Conservation (phyloP, 352 stramenopile genomes). For the Pythium folliculosum region DNA sequence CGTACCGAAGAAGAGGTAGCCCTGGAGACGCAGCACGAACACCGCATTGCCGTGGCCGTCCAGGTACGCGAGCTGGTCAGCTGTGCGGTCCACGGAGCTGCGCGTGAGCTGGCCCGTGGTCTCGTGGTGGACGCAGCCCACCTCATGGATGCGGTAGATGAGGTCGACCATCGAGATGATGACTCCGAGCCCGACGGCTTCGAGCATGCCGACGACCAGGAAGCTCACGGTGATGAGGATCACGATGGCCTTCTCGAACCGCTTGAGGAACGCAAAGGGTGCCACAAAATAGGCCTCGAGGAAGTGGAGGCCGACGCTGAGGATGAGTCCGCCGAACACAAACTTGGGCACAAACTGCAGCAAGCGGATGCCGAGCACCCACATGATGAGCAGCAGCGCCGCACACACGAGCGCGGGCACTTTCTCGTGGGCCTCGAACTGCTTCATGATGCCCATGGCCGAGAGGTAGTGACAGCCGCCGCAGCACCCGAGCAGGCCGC, state of each 20-base stretch:
- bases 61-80: conserved; percentile 57
- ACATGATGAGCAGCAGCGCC: conserved; percentile 53
- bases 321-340: conserved; percentile 73
- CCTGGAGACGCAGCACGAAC: conserved; percentile 75
- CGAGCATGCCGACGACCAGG: conserved; percentile 70
- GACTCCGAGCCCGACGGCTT: conserved; percentile 69
- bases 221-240: conserved; percentile 73
- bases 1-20: conserved; percentile 83
- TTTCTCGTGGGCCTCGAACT: conserved; percentile 80
- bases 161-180: conserved; percentile 83
- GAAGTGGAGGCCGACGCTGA: conserved; percentile 80
- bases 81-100: conserved; percentile 68
- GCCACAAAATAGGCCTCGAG: conserved; percentile 76
- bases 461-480: conserved; percentile 82
- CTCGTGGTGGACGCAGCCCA: conserved; percentile 79
- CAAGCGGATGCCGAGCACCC: conserved; percentile 62
- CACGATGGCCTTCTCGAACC: conserved; percentile 61
- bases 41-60: conserved; percentile 57
- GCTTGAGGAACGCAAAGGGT: conserved; percentile 74
- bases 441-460: conserved; percentile 85
- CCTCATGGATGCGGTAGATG: conserved; percentile 76
- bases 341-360: conserved; percentile 83
- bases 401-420: conserved; percentile 73
- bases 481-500: conserved; percentile 64
- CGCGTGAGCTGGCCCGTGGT: conserved; percentile 63